Evolutionary conservation across 1,284 basidiomycete species (phyloP).

Genomic region (Albatrellus sp.): DNA sequence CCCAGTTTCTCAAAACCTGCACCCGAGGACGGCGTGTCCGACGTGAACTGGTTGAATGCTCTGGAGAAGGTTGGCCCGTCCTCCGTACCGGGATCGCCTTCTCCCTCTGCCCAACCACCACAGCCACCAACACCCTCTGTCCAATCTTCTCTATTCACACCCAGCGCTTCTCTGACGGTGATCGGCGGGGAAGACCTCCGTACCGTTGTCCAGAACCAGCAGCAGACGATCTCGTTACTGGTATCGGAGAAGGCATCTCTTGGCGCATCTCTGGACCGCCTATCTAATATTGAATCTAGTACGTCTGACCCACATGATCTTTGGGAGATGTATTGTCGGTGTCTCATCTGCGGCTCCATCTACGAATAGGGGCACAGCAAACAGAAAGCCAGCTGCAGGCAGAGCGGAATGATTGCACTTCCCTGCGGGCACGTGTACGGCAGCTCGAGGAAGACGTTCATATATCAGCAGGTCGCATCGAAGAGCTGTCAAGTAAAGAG

Average conservation of each 20-base stretch:
- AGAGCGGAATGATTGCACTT: slow-evolving; percentile 27
- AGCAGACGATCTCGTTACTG: slow-evolving; percentile 51
- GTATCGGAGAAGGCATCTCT: slow-evolving; percentile 61
- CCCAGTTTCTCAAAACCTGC: slow-evolving; percentile 17
- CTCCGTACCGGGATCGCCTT: slow-evolving; percentile 8
- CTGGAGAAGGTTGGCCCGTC: slow-evolving; percentile 34
- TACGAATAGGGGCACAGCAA: slow-evolving; percentile 31
- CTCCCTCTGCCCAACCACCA: slow-evolving; percentile 7
- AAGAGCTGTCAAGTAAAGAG: slow-evolving; percentile 33
- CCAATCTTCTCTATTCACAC: slow-evolving; percentile 4
- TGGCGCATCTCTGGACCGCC: slow-evolving; percentile 34
- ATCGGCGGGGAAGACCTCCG: slow-evolving; percentile 16
- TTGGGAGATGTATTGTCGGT: no score
- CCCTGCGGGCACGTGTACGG: slow-evolving; percentile 29
- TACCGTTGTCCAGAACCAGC: slow-evolving; percentile 35
- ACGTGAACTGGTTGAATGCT: slow-evolving; percentile 39
- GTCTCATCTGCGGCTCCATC: neutral
- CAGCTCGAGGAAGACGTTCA: slow-evolving; percentile 27
- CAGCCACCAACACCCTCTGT: slow-evolving; percentile 10
- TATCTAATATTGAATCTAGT: slow-evolving; percentile 23
- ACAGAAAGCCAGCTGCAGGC: slow-evolving; percentile 29
- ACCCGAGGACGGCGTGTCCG: slow-evolving; percentile 2
- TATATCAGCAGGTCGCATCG: slow-evolving; percentile 20
- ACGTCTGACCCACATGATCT: slow-evolving; percentile 8
- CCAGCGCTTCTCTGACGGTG: neutral